Base-by-base conservation (phyloP, 345 rosid species). In the Firmiana major region DNA sequence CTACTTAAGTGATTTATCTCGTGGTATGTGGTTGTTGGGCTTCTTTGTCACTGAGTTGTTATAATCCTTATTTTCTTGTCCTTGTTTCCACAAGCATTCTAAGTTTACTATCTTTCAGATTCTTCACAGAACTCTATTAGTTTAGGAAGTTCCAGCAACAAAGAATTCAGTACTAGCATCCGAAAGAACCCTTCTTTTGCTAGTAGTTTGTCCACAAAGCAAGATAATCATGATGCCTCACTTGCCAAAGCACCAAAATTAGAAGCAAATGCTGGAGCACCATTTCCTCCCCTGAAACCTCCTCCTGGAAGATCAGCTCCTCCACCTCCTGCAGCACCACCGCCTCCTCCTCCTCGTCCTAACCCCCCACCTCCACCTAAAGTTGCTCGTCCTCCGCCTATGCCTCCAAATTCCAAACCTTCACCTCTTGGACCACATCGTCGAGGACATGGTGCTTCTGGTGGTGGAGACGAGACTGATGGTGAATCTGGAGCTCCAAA, bases 281-380 rank as follows among this genome's bases (percentile, higher is more conserved):
- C 73, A 17, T 9, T 9, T 68, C 85, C 88, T 70, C 84, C 77
- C 0, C 64, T 84, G 42, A 78, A 77, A 59, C 84, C 73, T 74
- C 87, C 98, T 9, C 91, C 98, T 9, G 93, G 93, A 68, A 86
- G 78, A 83, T 76, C 89, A 75, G 85, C 81, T 60, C 66, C 79
- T 75, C 86, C 84, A 0, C 51, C 83, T 21, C 74, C 87, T 2
- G 64, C 65, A 21, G 79, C 88, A 34, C 53, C 78, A 53, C 79
- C 85, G 0, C 80, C 86, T 63, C 85, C 89, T 0, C 90, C 92
- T 16, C 86, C 87, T 42, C 87, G 89, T 72, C 80, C 88, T 42
- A 69, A 70, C 3, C 89, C 90, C 22, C 94, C 92, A n/a, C 92
- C 94, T 21, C 94, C 90, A 1, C 87, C 85, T 31, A 83, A 84